phyloP scores from a whole-genome alignment of 176 grass and related monocot species.

The Urochloa ruziziensis region DNA sequence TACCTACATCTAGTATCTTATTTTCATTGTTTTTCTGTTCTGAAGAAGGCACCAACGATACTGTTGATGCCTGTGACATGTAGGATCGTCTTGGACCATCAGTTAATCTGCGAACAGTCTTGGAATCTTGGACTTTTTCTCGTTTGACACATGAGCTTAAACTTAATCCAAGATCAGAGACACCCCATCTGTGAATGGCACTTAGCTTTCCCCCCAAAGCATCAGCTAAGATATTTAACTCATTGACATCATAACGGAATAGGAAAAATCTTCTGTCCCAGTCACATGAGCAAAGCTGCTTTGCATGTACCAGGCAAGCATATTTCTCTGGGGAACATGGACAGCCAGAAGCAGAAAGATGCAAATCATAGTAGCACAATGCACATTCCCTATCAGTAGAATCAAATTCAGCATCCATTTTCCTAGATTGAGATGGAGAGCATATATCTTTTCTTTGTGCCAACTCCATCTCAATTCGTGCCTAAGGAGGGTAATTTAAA shows the following conservation, averaged over 20 bases:
- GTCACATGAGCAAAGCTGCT: constrained; percentile 80
- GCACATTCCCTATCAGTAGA: constrained; percentile 72
- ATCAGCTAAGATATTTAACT: constrained; percentile 87
- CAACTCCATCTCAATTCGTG: constrained; percentile 64
- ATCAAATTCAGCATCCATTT: constrained; percentile 86
- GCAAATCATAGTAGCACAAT: constrained; percentile 91
- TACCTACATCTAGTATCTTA: constrained; percentile 14
- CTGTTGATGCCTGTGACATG: constrained; percentile 45
- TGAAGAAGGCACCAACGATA: constrained; percentile 33
- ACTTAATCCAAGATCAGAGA: constrained; percentile 75
- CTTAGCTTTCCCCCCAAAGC: constrained; percentile 88
- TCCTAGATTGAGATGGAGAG: constrained; percentile 58
- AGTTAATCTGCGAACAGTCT: constrained; percentile 40
- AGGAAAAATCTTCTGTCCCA: constrained; percentile 71
- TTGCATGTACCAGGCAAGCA: constrained; percentile 74
- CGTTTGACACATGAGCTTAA: constrained; percentile 62
- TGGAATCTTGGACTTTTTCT: constrained; percentile 65
- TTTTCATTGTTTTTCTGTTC: constrained; percentile 44
- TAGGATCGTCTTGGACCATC: constrained; percentile 41
- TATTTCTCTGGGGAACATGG: constrained; percentile 64
- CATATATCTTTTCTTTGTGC: constrained; percentile 54
- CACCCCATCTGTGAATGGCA: constrained; percentile 89
- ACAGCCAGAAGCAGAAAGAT: constrained; percentile 82
- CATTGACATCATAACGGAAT: constrained; percentile 81
- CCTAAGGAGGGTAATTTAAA: constrained; percentile 40